Evolutionary conservation across 176 grass and related monocot genomes (phyloP).

Genomic region (Tillandsia leiboldiana): DNA sequence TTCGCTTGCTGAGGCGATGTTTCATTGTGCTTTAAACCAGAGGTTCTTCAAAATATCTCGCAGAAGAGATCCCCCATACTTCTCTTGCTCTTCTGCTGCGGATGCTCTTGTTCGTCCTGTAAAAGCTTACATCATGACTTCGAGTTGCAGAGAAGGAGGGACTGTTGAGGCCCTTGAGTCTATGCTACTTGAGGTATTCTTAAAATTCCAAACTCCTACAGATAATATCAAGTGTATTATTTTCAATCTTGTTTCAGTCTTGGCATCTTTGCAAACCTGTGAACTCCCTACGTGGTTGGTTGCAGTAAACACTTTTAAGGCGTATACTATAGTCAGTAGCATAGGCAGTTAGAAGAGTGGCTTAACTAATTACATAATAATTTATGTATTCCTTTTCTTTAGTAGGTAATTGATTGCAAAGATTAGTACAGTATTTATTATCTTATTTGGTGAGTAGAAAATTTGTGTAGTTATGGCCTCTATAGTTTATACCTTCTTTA

Average conservation of each 20-base stretch:
- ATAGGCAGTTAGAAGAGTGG: no score
- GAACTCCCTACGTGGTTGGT: no score
- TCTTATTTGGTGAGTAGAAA: no score
- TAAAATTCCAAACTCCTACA: conserved; percentile 23
- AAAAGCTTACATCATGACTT: conserved; percentile 98
- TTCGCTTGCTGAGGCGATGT: conserved; percentile 88
- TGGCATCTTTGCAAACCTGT: neutral
- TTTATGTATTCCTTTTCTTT: no score
- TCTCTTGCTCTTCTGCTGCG: conserved; percentile 89
- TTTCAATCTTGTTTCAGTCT: neutral
- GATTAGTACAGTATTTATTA: no score
- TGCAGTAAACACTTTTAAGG: no score
- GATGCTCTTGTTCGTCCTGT: conserved; percentile 77
- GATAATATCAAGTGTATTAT: conserved; percentile 1
- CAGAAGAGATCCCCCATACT: conserved; percentile 75
- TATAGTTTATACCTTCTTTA: no score
- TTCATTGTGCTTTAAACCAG: conserved; percentile 94
- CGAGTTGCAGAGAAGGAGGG: conserved; percentile 84
- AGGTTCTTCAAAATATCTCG: conserved; percentile 97
- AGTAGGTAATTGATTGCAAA: no score
- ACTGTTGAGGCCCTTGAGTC: conserved; percentile 87
- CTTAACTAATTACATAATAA: no score
- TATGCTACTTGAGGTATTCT: conserved; percentile 90
- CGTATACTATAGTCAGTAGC: no score
- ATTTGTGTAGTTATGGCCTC: no score